Conservation (phyloP, 768 basidiomycete genomes). For the Hypholoma sublateritium region DNA sequence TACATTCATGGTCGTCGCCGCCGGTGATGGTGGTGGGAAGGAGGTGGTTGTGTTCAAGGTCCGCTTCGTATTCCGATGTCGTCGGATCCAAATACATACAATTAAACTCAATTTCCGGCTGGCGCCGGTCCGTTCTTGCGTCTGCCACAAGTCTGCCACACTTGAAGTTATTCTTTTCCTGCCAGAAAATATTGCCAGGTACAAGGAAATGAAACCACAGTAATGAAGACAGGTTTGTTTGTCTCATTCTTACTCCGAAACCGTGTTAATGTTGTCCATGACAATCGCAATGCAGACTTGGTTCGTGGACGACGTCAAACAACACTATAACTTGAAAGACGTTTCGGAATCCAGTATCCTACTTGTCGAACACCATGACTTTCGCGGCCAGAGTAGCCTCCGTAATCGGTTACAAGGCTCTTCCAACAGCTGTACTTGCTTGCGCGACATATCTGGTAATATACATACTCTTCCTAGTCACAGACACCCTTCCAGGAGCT, state of each 20-base stretch:
- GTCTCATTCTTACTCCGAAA: not conserved
- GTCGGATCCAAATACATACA: conserved; percentile 8
- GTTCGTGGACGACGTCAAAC: not conserved
- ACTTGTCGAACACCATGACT: conserved; percentile 4
- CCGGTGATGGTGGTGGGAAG: conserved; percentile 5
- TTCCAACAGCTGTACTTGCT: conserved; percentile 36
- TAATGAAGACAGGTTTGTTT: too few relatives aligned
- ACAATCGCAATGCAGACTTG: not conserved
- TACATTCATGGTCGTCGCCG: conserved; percentile 43
- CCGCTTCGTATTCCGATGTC: conserved; percentile 11
- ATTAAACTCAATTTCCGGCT: not conserved
- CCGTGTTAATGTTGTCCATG: not conserved
- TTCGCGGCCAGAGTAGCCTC: conserved; percentile 12
- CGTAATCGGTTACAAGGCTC: conserved; percentile 25
- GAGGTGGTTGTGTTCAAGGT: conserved; percentile 3
- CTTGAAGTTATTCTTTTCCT: too few relatives aligned
- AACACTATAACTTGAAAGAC: not conserved
- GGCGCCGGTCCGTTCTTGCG: too few relatives aligned
- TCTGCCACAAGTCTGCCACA: too few relatives aligned
- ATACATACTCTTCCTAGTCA: conserved; percentile 45
- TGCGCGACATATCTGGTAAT: conserved; percentile 47
- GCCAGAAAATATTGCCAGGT: too few relatives aligned
- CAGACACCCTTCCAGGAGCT: conserved; percentile 46
- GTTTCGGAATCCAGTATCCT: not conserved
- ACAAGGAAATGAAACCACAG: too few relatives aligned